Percentiles rank a stretch among this genome's conserved stretches.
Conservation (phyloP, 306 rosid species). For the Ceratonia siliqua region DNA sequence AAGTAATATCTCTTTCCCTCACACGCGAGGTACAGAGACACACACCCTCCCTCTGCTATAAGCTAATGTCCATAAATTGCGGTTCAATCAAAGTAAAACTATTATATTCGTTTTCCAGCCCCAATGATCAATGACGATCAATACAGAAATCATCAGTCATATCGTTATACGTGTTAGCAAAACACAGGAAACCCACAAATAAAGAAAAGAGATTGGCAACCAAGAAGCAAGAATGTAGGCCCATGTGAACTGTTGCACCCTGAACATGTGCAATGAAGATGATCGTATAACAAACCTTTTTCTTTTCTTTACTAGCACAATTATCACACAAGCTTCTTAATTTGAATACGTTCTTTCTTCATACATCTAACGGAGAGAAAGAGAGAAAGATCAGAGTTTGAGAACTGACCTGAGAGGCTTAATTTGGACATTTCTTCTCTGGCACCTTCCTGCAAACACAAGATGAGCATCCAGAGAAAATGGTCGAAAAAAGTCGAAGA, state of each 20-base stretch:
- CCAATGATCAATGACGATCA: neutral
- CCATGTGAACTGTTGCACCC: neutral
- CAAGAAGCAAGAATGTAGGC: neutral
- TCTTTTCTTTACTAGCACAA: no score
- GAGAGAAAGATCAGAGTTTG: no score
- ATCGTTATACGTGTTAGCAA: no score
- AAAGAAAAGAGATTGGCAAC: neutral
- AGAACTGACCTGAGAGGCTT: slow-evolving; percentile 23
- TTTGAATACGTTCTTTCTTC: no score
- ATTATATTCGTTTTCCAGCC: neutral
- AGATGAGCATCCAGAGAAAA: neutral
- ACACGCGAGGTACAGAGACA: neutral
- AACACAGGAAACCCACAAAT: neutral
- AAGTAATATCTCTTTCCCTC: no score
- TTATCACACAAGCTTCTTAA: neutral
- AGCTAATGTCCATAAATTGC: neutral
- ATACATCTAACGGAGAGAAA: neutral
- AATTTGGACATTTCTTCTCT: neutral
- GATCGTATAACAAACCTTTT: neutral
- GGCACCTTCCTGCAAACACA: neutral
- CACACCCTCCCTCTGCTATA: neutral
- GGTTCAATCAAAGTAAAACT: neutral
- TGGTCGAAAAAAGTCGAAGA: neutral
- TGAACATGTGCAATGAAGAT: neutral
- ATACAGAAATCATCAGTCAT: neutral